A percentile compares a stretch with the other conserved stretches of the same genome.
These are phyloP conservation scores for Penicillium macrosclerotiorum DNA, from an alignment of 495 filamentous ascomycete genomes.

Conservation along the genomic window DNA sequence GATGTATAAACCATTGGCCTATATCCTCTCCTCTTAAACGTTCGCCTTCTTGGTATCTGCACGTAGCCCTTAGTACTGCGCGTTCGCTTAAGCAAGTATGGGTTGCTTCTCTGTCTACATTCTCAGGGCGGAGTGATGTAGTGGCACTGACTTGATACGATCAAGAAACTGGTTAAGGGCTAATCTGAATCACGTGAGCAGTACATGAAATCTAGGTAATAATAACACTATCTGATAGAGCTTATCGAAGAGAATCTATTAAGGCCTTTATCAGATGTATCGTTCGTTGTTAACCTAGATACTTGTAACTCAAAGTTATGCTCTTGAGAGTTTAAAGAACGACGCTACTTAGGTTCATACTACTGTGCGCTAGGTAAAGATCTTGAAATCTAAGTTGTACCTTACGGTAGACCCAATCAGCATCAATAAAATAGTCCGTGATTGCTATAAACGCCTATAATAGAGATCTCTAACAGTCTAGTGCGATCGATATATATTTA, in stretches of 20 bases:
- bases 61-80: no score
- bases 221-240: slow-evolving; percentile 1
- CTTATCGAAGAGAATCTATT: slow-evolving; percentile 2
- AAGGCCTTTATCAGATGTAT: slow-evolving; percentile 12
- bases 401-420: slow-evolving; percentile 10
- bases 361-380: slow-evolving; percentile 4
- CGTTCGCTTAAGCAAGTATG: neutral
- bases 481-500: slow-evolving; percentile 5
- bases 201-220: slow-evolving; percentile 8
- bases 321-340: slow-evolving; percentile 2
- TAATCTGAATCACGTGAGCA: slow-evolving; percentile 12
- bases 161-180: slow-evolving; percentile 12
- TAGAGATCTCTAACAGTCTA: slow-evolving; percentile 12
- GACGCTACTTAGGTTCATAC: slow-evolving; percentile 8
- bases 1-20: no score
- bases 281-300: slow-evolving; percentile 8
- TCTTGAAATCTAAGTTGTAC: slow-evolving; percentile 13
- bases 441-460: slow-evolving; percentile 10
- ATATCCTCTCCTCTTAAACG: no score
- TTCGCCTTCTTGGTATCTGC: no score
- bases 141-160: slow-evolving; percentile 5
- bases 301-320: slow-evolving; percentile 11
- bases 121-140: slow-evolving; percentile 3
- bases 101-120: slow-evolving; percentile 4
- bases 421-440: slow-evolving; percentile 5